Conservation (phyloP, 768 basidiomycete species). For the Harrya chromipes region DNA sequence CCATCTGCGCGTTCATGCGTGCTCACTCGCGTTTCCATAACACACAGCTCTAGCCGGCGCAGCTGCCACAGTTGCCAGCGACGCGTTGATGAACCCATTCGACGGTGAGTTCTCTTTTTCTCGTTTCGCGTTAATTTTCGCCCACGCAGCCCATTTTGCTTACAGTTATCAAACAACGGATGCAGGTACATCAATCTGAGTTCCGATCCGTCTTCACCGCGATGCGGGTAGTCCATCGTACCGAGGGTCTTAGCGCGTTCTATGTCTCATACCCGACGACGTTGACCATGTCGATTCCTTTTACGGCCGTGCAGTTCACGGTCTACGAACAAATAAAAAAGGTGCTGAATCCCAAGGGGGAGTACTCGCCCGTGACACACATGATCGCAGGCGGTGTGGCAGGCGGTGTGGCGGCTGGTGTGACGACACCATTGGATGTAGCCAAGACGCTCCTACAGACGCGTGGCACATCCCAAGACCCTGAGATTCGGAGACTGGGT, state of each 20-base stretch:
- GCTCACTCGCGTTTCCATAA: constrained; percentile 12
- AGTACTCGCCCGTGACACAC: constrained; percentile 93
- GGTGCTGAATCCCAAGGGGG: constrained; percentile 77
- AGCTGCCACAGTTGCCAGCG: constrained; percentile 89
- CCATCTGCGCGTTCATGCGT: neutral
- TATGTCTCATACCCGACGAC: constrained; percentile 99
- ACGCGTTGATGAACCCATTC: constrained; percentile 99
- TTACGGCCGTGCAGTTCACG: constrained; percentile 97
- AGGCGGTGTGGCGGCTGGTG: constrained; percentile 90
- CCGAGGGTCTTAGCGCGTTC: constrained; percentile 88
- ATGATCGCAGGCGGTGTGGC: constrained; percentile 89
- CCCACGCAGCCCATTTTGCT: constrained; percentile 16
- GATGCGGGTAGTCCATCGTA: constrained; percentile 77
- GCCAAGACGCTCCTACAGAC: constrained; percentile 98
- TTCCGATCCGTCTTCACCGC: constrained; percentile 87
- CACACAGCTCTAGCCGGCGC: constrained; percentile 84
- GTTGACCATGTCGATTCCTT: constrained; percentile 92
- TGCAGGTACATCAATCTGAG: constrained; percentile 95
- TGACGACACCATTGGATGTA: constrained; percentile 96
- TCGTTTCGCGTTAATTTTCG: constrained; percentile 1
- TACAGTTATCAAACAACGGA: constrained; percentile 97
- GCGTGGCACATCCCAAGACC: constrained; percentile 82
- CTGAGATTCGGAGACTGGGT: constrained; percentile 75
- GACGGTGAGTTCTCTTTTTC: constrained; percentile 64
- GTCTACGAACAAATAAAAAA: constrained; percentile 93